phyloP scores from a whole-genome alignment of 768 basidiomycete species.

The Boletus edulis region DNA sequence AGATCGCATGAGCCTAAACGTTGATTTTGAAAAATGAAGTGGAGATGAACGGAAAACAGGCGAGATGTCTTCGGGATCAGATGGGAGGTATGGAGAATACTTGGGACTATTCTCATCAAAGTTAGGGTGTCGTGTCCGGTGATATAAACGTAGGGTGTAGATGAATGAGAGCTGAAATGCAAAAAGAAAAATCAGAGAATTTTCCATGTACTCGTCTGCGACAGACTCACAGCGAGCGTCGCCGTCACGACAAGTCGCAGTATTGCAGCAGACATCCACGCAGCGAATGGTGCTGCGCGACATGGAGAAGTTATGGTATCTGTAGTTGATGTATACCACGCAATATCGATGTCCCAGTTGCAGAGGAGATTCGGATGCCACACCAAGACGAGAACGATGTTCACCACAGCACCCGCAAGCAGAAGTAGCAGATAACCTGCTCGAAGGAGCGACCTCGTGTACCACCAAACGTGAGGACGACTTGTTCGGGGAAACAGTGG shows the following conservation, averaged over 20 bases:
- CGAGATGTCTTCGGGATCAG: conserved; percentile 21
- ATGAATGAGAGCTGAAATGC: conserved; percentile 23
- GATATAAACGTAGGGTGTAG: conserved; percentile 17
- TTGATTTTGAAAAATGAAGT: conserved; percentile 11
- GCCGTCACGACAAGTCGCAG: conserved; percentile 55
- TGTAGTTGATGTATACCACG: conserved; percentile 51
- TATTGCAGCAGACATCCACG: conserved; percentile 53
- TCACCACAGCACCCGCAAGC: conserved; percentile 51
- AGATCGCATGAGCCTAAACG: conserved; percentile 12
- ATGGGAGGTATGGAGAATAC: conserved; percentile 16
- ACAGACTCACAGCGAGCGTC: conserved; percentile 48
- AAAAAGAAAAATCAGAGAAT: conserved; percentile 3
- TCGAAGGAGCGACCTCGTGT: conserved; percentile 31
- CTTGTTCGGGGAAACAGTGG: conserved; percentile 33
- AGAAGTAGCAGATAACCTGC: conserved; percentile 46
- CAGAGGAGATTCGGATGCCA: conserved; percentile 58
- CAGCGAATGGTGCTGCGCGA: conserved; percentile 34
- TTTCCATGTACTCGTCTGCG: neutral
- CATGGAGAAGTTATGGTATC: conserved; percentile 18
- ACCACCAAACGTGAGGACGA: conserved; percentile 8
- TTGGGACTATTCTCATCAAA: conserved; percentile 1
- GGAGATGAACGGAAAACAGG: conserved; percentile 17
- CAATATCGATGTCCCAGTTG: conserved; percentile 60
- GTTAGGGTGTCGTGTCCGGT: conserved; percentile 17
- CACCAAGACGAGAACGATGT: conserved; percentile 50